Percentiles rank a stretch among this genome's conserved stretches.
These are phyloP conservation scores for Cyclocybe cylindracea DNA, from an alignment of 768 basidiomycete species.

Conservation along the genomic window DNA sequence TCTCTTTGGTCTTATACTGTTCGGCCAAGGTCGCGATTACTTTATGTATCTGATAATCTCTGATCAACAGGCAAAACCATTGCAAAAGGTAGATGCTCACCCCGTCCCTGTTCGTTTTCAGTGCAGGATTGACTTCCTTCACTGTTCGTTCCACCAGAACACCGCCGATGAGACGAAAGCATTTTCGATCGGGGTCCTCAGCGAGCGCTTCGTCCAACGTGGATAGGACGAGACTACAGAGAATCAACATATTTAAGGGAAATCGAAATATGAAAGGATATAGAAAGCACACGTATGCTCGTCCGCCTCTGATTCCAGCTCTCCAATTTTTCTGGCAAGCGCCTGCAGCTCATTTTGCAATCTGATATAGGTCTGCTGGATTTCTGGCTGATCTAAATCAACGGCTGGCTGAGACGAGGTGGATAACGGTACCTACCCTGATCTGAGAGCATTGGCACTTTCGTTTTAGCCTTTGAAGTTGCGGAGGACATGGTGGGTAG, in stretches of 20 bases:
- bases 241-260: conserved; percentile 1
- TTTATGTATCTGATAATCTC: conserved; percentile 66
- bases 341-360: conserved; percentile 88
- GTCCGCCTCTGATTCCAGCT: conserved; percentile 94
- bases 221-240: conserved; percentile 75
- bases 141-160: conserved; percentile 96
- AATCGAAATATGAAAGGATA: neutral
- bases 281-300: conserved; percentile 77
- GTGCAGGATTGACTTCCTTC: conserved; percentile 87
- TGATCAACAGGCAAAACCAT: conserved; percentile 14
- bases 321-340: conserved; percentile 93
- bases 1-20: conserved; percentile 88
- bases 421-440: conserved; percentile 57
- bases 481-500: conserved; percentile 47
- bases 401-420: conserved; percentile 23
- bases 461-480: conserved; percentile 57
- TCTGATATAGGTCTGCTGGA: conserved; percentile 79
- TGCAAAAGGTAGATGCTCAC: conserved; percentile 43
- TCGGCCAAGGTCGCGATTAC: conserved; percentile 77
- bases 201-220: conserved; percentile 82
- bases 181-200: conserved; percentile 90
- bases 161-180: conserved; percentile 95
- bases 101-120: conserved; percentile 88
- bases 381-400: conserved; percentile 64
- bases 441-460: conserved; percentile 58